Percentiles rank a stretch among this genome's conserved stretches.
phyloP scores from a whole-genome alignment of 2,329 filamentous ascomycete species.

The Periconia sp. region DNA sequence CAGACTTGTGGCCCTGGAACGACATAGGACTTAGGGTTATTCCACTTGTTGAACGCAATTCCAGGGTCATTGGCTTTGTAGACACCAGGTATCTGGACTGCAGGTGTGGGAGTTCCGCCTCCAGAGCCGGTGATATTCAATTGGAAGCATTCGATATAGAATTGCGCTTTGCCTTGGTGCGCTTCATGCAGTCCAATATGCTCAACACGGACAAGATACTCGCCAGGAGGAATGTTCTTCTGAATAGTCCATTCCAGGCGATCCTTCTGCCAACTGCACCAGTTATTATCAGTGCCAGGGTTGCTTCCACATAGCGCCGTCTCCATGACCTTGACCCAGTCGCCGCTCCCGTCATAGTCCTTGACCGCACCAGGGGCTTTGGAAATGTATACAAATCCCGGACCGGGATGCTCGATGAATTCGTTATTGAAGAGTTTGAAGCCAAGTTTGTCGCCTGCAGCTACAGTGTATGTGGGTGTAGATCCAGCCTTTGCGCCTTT shows the following conservation, averaged over 20 bases:
- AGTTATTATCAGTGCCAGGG: constrained; percentile 28
- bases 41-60: constrained; percentile 56
- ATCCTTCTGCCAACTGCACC: constrained; percentile 49
- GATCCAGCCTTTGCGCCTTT: constrained; percentile 38
- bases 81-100: constrained; percentile 56
- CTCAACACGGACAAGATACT: constrained; percentile 45
- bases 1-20: constrained; percentile 40
- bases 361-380: constrained; percentile 67
- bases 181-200: constrained; percentile 42
- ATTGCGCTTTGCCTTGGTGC: constrained; percentile 37
- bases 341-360: constrained; percentile 69
- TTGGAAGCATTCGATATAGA: constrained; percentile 50
- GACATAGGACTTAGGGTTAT: constrained; percentile 37
- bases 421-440: constrained; percentile 59
- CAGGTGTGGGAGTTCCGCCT: constrained; percentile 51
- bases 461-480: constrained; percentile 45
- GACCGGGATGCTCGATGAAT: constrained; percentile 51
- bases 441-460: constrained; percentile 56
- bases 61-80: constrained; percentile 57
- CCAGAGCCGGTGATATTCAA: constrained; percentile 53
- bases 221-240: constrained; percentile 47
- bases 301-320: constrained; percentile 27
- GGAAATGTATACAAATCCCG: constrained; percentile 46
- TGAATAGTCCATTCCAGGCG: constrained; percentile 53
- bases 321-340: constrained; percentile 45